Percentiles rank a stretch among this genome's conserved stretches.
phyloP scores from a whole-genome alignment of 1,284 basidiomycete species.

The Sanghuangporus sanghuang region DNA sequence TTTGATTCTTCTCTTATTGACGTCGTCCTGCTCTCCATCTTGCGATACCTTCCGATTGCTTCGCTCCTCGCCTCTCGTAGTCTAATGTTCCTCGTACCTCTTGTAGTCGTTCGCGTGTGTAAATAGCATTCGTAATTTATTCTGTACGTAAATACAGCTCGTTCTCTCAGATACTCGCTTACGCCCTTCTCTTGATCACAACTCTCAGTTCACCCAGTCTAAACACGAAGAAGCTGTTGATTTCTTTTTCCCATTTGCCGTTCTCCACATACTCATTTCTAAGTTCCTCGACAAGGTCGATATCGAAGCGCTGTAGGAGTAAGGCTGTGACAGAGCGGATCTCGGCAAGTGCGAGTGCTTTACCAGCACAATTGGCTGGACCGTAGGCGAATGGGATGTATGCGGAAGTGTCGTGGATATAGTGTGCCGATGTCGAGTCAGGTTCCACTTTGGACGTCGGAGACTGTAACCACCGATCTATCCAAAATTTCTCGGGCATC shows the following conservation, averaged over 20 bases:
- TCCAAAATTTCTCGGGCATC: constrained; percentile 34
- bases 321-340: constrained; percentile 25
- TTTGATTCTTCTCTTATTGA: too few species aligned
- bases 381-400: constrained; percentile 31
- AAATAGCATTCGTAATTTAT: background rate
- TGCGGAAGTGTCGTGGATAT: constrained; percentile 28
- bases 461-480: constrained; percentile 36
- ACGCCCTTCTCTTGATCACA: background rate
- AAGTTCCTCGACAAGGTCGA: constrained; percentile 21
- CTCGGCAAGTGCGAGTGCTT: constrained; percentile 29
- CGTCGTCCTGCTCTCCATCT: too few species aligned
- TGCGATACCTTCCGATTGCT: background rate
- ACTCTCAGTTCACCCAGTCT: constrained; percentile 26
- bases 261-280: constrained; percentile 21
- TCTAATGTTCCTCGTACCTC: background rate
- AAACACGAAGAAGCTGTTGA: constrained; percentile 28
- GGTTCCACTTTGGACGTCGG: background rate
- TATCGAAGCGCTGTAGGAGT: constrained; percentile 28
- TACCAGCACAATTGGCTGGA: constrained; percentile 32
- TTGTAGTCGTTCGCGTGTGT: background rate
- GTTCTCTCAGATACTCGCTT: background rate
- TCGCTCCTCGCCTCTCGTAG: background rate
- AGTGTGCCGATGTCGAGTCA: background rate
- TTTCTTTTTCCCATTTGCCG: constrained; percentile 24
- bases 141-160: background rate